These are phyloP conservation scores for Teratosphaeria nubilosa DNA, from an alignment of 2,329 filamentous ascomycete genomes.

Conservation along the genomic window DNA sequence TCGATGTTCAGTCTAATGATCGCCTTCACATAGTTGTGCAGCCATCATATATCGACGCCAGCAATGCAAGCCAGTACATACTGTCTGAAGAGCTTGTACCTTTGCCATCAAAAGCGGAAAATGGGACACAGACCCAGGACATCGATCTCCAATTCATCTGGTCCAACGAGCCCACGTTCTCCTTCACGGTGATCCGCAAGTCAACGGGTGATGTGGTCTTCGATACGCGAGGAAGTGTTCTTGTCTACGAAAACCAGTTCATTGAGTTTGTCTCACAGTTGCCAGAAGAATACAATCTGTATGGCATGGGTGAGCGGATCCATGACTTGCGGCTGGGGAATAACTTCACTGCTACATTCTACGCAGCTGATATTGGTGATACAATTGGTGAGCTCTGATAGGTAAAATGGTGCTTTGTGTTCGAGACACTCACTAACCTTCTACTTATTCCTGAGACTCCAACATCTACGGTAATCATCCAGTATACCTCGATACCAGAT, in stretches of 20 bases:
- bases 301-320: conserved; percentile 61
- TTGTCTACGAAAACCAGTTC: conserved; percentile 70
- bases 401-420: not conserved
- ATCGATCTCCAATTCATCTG: conserved; percentile 43
- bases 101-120: conserved; percentile 39
- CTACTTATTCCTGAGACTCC: not conserved
- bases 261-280: conserved; percentile 59
- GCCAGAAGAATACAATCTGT: conserved; percentile 60
- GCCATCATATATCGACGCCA: conserved; percentile 48
- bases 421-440: not conserved
- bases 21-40: conserved; percentile 61
- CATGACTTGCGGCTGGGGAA: conserved; percentile 61
- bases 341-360: conserved; percentile 60
- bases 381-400: conserved; percentile 35
- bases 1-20: conserved; percentile 44
- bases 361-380: conserved; percentile 58
- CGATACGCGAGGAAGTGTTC: conserved; percentile 50
- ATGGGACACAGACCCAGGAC: conserved; percentile 29
- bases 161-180: conserved; percentile 49
- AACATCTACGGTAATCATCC: conserved; percentile 72
- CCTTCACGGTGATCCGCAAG: conserved; percentile 45
- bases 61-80: conserved; percentile 40
- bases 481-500: conserved; percentile 70
- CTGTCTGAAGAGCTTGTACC: conserved; percentile 55
- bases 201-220: conserved; percentile 59